Evolutionary conservation across 2,329 filamentous ascomycete genomes (phyloP).

Genomic region (Aspergillus brunneoviolaceus): DNA sequence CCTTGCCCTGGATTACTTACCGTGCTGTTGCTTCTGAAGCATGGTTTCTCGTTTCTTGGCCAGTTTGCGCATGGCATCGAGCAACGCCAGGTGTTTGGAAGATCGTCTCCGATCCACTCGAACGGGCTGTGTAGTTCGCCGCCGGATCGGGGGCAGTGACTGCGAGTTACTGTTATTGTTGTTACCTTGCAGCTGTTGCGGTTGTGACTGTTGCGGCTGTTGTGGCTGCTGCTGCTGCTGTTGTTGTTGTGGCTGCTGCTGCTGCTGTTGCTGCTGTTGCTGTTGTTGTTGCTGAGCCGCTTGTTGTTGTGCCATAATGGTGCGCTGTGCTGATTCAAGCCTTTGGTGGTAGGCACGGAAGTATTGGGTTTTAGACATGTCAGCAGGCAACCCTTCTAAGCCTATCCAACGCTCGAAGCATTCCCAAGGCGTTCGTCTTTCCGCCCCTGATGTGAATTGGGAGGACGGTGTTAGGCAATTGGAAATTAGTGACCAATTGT

Average conservation of each 20-base stretch:
- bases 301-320: constrained; percentile 59
- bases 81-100: constrained; percentile 80
- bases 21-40: constrained; percentile 83
- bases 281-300: constrained; percentile 47
- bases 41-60: constrained; percentile 90
- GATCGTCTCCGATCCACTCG: constrained; percentile 84
- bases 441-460: constrained; percentile 76
- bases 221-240: constrained; percentile 42
- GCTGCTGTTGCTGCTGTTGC: constrained; percentile 53
- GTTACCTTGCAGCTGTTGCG: constrained; percentile 27
- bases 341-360: constrained; percentile 73
- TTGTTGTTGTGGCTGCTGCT: constrained; percentile 55
- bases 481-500: constrained; percentile 96
- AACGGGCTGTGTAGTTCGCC: constrained; percentile 72
- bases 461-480: constrained; percentile 74
- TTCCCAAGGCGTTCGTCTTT: constrained; percentile 93
- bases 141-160: constrained; percentile 57
- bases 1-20: constrained; percentile 32
- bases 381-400: constrained; percentile 82
- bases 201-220: constrained; percentile 55
- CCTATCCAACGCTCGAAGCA: constrained; percentile 97
- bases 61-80: constrained; percentile 93
- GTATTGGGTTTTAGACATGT: constrained; percentile 94
- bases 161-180: constrained; percentile 47
- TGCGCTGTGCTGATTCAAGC: constrained; percentile 62